These are phyloP conservation scores for Lachancea thermotolerans DNA, from an alignment of 805 yeast species.

Conservation along the genomic window DNA sequence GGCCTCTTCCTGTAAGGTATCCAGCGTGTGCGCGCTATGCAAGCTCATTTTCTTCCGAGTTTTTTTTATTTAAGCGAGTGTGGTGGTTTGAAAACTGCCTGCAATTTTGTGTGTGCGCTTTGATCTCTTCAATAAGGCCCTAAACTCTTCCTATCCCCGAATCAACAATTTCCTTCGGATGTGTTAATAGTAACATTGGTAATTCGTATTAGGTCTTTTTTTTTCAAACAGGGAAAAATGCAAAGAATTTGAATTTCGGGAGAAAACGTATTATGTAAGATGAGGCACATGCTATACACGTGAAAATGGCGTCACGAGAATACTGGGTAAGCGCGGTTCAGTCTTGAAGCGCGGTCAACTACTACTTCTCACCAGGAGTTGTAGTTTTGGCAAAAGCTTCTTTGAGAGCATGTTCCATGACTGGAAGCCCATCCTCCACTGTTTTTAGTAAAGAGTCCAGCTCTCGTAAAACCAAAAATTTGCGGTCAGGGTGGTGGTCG, in stretches of 20 bases:
- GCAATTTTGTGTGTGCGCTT: background rate
- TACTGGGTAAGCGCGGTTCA: no score
- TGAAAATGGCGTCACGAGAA: no score
- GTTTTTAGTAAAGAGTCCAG: slow-evolving; percentile 22
- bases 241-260: no score
- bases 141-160: no score
- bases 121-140: background rate
- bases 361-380: no score
- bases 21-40: background rate
- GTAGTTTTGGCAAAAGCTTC: slow-evolving; percentile 7
- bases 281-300: no score
- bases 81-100: background rate
- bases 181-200: no score
- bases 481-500: slow-evolving; percentile 19
- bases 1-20: slow-evolving; percentile 6
- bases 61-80: background rate
- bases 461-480: slow-evolving; percentile 27
- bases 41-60: background rate
- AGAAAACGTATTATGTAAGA: no score
- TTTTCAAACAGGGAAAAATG: no score
- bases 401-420: slow-evolving; percentile 24
- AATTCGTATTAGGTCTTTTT: no score
- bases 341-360: no score
- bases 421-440: slow-evolving; percentile 28
- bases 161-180: no score